These are phyloP conservation scores for Schizochytrium sp. DNA, from an alignment of 108 stramenopile genomes.

Conservation along the genomic window DNA sequence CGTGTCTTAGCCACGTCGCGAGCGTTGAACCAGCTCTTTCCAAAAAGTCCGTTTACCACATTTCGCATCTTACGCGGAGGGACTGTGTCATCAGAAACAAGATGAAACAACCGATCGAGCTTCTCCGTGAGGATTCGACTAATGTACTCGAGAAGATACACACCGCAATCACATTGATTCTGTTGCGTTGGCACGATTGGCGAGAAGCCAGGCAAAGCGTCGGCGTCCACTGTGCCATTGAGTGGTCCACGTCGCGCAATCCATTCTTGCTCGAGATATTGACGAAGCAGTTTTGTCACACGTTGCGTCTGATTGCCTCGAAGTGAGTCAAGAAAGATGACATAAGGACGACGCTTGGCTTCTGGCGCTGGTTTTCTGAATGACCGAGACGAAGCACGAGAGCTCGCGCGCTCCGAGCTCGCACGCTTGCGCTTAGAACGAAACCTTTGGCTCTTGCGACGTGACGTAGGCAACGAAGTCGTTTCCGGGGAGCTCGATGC, in stretches of 20 bases:
- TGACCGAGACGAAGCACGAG: no score
- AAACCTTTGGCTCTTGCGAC: no score
- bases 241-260: background rate
- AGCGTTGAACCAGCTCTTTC: background rate
- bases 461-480: no score
- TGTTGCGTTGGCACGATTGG: slow-evolving; percentile 30
- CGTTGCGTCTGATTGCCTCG: slow-evolving; percentile 24
- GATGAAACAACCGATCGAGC: background rate
- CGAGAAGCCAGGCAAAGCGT: slow-evolving; percentile 22
- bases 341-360: slow-evolving; percentile 19
- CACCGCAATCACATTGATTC: slow-evolving; percentile 43
- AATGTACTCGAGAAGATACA: slow-evolving; percentile 38
- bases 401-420: no score
- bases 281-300: background rate
- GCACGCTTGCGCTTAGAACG: no score
- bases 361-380: background rate
- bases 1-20: background rate
- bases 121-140: slow-evolving; percentile 17
- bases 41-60: background rate
- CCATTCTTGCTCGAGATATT: slow-evolving; percentile 20
- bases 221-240: background rate
- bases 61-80: background rate
- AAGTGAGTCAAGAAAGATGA: slow-evolving; percentile 43
- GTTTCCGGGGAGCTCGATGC: no score
- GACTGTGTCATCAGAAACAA: background rate